Evolutionary conservation across 2,329 filamentous ascomycete species (phyloP).

Genomic region (Alternaria arbusti): DNA sequence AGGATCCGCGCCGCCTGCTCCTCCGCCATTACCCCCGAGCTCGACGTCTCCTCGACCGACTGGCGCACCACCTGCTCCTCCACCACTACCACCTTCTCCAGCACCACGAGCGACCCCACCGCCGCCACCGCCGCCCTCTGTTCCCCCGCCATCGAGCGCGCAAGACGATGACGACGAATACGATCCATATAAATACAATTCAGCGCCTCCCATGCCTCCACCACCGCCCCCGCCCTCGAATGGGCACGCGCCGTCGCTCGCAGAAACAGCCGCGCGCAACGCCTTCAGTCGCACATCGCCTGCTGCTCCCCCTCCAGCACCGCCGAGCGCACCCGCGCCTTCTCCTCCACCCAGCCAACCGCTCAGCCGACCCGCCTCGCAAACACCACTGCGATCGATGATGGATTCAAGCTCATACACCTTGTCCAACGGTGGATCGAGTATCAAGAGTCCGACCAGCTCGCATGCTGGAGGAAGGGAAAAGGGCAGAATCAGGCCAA

Average conservation of each 20-base stretch:
- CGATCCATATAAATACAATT: constrained; percentile 53
- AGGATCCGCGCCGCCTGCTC: constrained; percentile 52
- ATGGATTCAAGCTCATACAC: constrained; percentile 81
- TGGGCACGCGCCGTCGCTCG: constrained; percentile 56
- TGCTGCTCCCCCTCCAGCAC: constrained; percentile 54
- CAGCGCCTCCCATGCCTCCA: constrained; percentile 36
- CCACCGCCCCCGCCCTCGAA: constrained; percentile 59
- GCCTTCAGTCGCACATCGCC: constrained; percentile 59
- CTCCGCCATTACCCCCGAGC: constrained; percentile 48
- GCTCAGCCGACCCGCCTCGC: constrained; percentile 42
- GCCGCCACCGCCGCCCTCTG: constrained; percentile 30
- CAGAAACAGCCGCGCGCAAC: constrained; percentile 65
- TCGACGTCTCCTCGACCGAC: constrained; percentile 29
- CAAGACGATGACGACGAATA: constrained; percentile 35
- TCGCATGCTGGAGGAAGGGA: constrained; percentile 28
- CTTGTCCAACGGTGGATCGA: constrained; percentile 50
- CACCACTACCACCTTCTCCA: constrained; percentile 19
- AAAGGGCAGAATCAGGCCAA: constrained; percentile 54
- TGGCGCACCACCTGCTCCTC: constrained; percentile 26
- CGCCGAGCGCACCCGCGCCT: constrained; percentile 53
- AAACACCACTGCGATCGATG: constrained; percentile 64
- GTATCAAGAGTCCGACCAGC: constrained; percentile 29
- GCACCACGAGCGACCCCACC: constrained; percentile 33
- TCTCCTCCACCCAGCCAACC: constrained; percentile 42
- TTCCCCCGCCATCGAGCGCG: constrained; percentile 53